Evolutionary conservation across 352 stramenopile genomes (phyloP).

Genomic region (Globisporangium cystogenes): DNA sequence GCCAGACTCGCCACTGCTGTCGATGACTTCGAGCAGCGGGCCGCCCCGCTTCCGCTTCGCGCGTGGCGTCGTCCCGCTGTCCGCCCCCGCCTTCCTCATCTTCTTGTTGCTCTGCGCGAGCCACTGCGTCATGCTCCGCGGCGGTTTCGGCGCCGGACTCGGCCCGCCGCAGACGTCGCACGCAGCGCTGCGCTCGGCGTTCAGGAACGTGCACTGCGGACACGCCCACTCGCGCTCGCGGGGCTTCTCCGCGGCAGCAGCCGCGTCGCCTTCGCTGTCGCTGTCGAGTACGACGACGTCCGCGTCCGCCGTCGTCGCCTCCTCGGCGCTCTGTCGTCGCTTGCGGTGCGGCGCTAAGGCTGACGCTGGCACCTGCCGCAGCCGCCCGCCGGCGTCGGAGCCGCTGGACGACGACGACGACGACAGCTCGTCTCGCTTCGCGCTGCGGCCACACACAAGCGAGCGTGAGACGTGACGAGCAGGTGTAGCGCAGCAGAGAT

Average conservation of each 20-base stretch:
- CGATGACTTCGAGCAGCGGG: constrained; percentile 22
- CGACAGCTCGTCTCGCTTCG: background rate
- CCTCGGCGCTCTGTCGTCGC: background rate
- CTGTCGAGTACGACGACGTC: constrained; percentile 6
- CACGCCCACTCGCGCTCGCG: constrained; percentile 27
- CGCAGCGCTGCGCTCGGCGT: constrained; percentile 16
- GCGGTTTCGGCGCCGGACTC: constrained; percentile 17
- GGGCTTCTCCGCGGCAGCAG: background rate
- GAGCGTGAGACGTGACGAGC: background rate
- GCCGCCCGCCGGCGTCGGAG: background rate
- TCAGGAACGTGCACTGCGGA: constrained; percentile 41
- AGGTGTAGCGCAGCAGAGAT: background rate
- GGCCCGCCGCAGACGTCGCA: constrained; percentile 41
- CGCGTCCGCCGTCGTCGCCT: background rate
- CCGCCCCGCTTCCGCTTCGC: background rate
- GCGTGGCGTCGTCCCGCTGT: too few relatives aligned
- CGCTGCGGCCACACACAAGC: background rate
- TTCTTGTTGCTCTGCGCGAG: constrained; percentile 15
- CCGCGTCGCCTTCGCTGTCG: constrained; percentile 21
- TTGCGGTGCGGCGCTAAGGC: constrained; percentile 4
- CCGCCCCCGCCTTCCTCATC: background rate
- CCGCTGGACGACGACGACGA: background rate
- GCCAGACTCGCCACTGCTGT: constrained; percentile 28
- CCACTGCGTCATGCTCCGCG: constrained; percentile 36
- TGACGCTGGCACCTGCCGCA: background rate